Conservation (phyloP, 129 eudicot genomes). For the Kitagawia praeruptora region DNA sequence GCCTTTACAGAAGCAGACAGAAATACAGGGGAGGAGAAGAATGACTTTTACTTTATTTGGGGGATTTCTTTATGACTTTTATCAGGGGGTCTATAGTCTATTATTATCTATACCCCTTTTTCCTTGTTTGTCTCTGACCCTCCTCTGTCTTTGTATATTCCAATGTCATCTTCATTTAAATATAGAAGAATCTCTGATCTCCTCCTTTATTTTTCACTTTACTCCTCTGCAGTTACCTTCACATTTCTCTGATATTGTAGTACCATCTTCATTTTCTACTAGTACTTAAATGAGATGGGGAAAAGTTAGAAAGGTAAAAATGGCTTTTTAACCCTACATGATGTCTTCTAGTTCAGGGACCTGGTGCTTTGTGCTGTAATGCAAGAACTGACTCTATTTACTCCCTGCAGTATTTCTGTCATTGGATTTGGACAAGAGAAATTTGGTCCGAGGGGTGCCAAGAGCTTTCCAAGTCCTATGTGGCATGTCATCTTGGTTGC, state of each 20-base stretch:
- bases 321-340: slow-evolving; percentile 8
- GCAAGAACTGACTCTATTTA: neutral
- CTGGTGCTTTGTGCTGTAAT: slow-evolving; percentile 3
- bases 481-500: too few species aligned
- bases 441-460: too few species aligned
- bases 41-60: slow-evolving; percentile 6
- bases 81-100: neutral
- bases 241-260: neutral
- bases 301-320: slow-evolving; percentile 6
- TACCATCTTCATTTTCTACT: neutral
- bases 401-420: slow-evolving; percentile 1
- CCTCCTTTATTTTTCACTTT: neutral
- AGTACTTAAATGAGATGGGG: neutral
- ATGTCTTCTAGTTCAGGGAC: neutral
- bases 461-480: too few species aligned
- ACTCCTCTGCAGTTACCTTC: neutral
- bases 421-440: neutral
- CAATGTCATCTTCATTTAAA: neutral
- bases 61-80: slow-evolving; percentile 10
- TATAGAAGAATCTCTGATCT: neutral
- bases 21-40: neutral
- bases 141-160: neutral
- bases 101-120: neutral
- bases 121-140: neutral
- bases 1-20: neutral